Evolutionary conservation across 495 filamentous ascomycete genomes (phyloP).

Genomic region (Xylaria intraflava): DNA sequence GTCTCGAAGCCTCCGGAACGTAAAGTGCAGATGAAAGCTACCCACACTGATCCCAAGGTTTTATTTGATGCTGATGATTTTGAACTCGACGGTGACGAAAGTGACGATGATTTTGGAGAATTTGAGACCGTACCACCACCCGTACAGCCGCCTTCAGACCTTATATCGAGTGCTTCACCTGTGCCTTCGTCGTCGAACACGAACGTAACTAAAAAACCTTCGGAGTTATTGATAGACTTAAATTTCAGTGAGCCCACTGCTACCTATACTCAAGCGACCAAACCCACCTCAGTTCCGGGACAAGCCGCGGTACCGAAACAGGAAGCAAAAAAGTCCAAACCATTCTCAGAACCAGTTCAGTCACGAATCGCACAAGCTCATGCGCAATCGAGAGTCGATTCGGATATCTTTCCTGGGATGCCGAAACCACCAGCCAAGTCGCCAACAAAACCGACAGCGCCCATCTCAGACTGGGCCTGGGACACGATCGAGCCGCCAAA

Average conservation of each 20-base stretch:
- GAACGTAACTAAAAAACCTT: slow-evolving; percentile 19
- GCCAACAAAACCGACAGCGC: slow-evolving; percentile 8
- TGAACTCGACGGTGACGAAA: slow-evolving; percentile 24
- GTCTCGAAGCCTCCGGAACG: not conserved
- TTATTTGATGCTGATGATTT: slow-evolving; percentile 47
- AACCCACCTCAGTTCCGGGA: slow-evolving; percentile 45
- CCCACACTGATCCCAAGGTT: slow-evolving; percentile 34
- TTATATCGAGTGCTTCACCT: slow-evolving; percentile 11
- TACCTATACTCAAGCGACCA: slow-evolving; percentile 41
- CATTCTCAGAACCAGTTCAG: slow-evolving; percentile 44
- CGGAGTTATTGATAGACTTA: slow-evolving; percentile 19
- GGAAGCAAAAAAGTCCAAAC: slow-evolving; percentile 19
- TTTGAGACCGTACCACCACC: slow-evolving; percentile 36
- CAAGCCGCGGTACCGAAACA: slow-evolving; percentile 36
- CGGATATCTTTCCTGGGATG: slow-evolving; percentile 52
- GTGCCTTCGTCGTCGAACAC: slow-evolving; percentile 11
- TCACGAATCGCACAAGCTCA: slow-evolving; percentile 19
- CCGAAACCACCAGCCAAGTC: slow-evolving; percentile 22
- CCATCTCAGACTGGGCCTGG: slow-evolving; percentile 42
- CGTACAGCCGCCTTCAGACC: slow-evolving; percentile 8
- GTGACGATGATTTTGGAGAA: slow-evolving; percentile 47
- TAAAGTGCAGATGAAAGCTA: not conserved
- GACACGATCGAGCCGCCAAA: slow-evolving; percentile 27
- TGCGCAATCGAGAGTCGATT: slow-evolving; percentile 35
- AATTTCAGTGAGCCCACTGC: slow-evolving; percentile 18